Evolutionary conservation across 768 basidiomycete species (phyloP), one percentile per base, ranked within the genome.

Genomic region (Phaeotremella skinneri): DNA sequence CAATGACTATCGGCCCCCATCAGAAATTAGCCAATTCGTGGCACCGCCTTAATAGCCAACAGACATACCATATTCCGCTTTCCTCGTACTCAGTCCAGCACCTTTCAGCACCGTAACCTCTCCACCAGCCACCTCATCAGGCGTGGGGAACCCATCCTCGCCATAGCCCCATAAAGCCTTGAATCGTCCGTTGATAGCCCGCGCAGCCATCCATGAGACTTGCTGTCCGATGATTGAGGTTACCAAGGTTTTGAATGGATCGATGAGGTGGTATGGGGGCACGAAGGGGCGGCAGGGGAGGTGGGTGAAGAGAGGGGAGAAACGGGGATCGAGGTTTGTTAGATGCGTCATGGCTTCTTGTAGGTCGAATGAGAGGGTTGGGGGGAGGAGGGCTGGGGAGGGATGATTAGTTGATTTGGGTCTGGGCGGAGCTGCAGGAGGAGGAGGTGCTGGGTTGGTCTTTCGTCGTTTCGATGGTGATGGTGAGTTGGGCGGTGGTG

Each of bases 51-150:
- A 37, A 20, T 50, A 20, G 29, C 11, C 37, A 17, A 37, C 3
- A 23, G 4, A 72, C 83, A 67, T 55, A 89, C 90, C 83, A 76
- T 96, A 96, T 79, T 93, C 90, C 2, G 88, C 89, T 75, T 96
- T 96, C n/a, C 91, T 81, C 16, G 78, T 82, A 61, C 87, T 90
- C 56, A 94, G 76, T 0, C 92, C 92, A 6, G 88, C 91, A 4
- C 83, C 81, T 51, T 84, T 82, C 31, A 94, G 79, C 2, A 80
- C 80, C 13, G 82, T 63, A 27, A 87, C 73, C 58, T 86, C 84
- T 21, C 83, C 84, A 30, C 78, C 76, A 2, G 84, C 79, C 2
- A 94, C 88, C 71, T 87, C 83, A 43, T 80, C 77, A 9, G 91
- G 86, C 2, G 83, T 82, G 1, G 91, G 91, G 74, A 90, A 93